Base-by-base conservation (phyloP, 345 rosid genomes). In the Physaria fendleri region DNA sequence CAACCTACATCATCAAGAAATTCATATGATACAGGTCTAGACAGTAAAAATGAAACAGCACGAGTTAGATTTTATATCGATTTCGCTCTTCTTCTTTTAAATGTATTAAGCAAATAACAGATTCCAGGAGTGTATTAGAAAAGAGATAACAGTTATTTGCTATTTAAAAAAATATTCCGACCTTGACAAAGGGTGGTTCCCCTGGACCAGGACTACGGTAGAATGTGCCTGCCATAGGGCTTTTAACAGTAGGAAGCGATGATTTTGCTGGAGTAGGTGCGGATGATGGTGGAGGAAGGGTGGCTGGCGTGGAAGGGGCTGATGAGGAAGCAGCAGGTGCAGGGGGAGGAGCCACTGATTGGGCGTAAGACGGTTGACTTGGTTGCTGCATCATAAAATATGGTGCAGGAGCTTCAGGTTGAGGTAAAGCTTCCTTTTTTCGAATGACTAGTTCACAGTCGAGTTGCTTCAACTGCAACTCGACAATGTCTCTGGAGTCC, bases 181-280 rank as follows among this genome's bases (percentile, higher is more conserved):
- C 97, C 92, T 87, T 90, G 29, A 90, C 79, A 72, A 90, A 86
- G 30, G 83, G 79, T 20, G 85, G 88, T 77, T 82, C 95, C 29
- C 90, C 79, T 8, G 97, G 97, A 25, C 13, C 92, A 1, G 95
- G 63, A 76, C 88, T 74, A 58, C 90, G 75, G 73, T 90, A 90
- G 73, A 90, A 82, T 50, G 93, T 90, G 49, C 97, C 97, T 2
- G 93, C 86, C 97, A 90, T 90, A 12, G 97, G 95, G 57, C 90
- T 84, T 72, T 81, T 82, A 42, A 90, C 77, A 66, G 93, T 72
- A 12, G 87, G 95, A 76, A 56, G 83, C 2, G 79, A 84, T 46
- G 93, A 79, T 57, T 82, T 83, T 12, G 79, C 45, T 4, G 81
- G 50, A 69, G 75, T 64, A 13, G 77, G 74, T 57, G 88, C 64